Conservation (phyloP, 139 green algal genomes). For the Dunaliella primolecta region DNA sequence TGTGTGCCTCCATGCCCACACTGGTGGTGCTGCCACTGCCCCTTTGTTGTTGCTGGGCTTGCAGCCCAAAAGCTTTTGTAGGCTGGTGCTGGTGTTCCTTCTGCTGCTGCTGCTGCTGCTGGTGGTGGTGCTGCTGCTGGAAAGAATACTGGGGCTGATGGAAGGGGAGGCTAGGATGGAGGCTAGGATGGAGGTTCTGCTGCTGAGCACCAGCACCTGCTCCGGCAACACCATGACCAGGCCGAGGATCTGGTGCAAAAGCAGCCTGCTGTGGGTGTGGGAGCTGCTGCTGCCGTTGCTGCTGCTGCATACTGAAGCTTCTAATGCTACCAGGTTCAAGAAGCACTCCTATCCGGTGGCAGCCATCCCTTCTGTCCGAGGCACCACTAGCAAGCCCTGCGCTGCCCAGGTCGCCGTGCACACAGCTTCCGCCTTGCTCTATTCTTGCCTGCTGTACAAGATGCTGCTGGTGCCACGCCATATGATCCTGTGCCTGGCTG, state of each 20-base stretch:
- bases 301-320: neutral
- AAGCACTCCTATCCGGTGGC: too few species aligned
- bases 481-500: neutral
- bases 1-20: too few species aligned
- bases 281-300: neutral
- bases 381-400: neutral
- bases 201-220: too few species aligned
- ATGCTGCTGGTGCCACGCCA: neutral
- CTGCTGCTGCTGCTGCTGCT: neutral
- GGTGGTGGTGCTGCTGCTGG: constrained; percentile 5
- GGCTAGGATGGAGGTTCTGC: neutral
- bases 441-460: neutral
- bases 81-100: too few species aligned
- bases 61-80: too few species aligned
- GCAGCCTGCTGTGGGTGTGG: neutral
- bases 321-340: neutral
- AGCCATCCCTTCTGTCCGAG: too few species aligned
- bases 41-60: too few species aligned
- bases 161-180: neutral
- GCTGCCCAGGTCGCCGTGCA: neutral
- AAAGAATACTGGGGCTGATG: neutral
- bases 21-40: too few species aligned
- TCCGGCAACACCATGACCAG: too few species aligned
- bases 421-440: neutral
- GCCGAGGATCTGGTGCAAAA: neutral